These are phyloP conservation scores for Phaseolus coccineus DNA, from an alignment of 331 rosid genomes.

Conservation along the genomic window DNA sequence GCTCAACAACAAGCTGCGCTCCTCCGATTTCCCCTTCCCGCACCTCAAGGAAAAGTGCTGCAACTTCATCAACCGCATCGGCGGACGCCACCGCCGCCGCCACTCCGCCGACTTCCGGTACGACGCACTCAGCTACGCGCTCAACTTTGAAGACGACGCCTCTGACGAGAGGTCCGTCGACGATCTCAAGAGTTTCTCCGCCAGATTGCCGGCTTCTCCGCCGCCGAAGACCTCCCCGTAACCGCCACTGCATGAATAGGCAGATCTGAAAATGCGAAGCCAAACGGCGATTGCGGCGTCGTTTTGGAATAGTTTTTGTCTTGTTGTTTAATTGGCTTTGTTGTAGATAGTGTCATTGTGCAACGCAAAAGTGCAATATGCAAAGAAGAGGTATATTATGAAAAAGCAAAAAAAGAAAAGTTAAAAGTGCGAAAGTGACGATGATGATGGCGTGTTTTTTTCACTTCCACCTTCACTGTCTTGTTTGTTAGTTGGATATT, in stretches of 20 bases:
- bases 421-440: constrained; percentile 16
- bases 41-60: constrained; percentile 61
- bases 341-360: constrained; percentile 40
- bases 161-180: constrained; percentile 34
- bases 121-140: constrained; percentile 66
- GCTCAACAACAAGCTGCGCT: constrained; percentile 42
- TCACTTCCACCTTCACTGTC: not conserved
- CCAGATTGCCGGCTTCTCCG: constrained; percentile 67
- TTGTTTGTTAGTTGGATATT: constrained; percentile 20
- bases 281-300: constrained; percentile 13
- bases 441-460: constrained; percentile 6
- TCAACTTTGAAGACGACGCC: constrained; percentile 66
- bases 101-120: constrained; percentile 75
- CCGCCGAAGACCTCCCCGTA: not conserved
- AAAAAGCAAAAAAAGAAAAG: constrained; percentile 17
- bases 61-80: constrained; percentile 54
- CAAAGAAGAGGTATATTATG: constrained; percentile 35
- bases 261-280: constrained; percentile 38
- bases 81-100: constrained; percentile 58
- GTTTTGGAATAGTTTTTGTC: not conserved
- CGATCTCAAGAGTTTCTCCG: constrained; percentile 55
- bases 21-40: constrained; percentile 50
- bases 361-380: not conserved
- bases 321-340: not conserved
- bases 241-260: not conserved